Percentiles rank a stretch among this genome's conserved stretches.
Evolutionary conservation across 345 rosid genomes (phyloP).

Genomic region (Eutrema japonicum): DNA sequence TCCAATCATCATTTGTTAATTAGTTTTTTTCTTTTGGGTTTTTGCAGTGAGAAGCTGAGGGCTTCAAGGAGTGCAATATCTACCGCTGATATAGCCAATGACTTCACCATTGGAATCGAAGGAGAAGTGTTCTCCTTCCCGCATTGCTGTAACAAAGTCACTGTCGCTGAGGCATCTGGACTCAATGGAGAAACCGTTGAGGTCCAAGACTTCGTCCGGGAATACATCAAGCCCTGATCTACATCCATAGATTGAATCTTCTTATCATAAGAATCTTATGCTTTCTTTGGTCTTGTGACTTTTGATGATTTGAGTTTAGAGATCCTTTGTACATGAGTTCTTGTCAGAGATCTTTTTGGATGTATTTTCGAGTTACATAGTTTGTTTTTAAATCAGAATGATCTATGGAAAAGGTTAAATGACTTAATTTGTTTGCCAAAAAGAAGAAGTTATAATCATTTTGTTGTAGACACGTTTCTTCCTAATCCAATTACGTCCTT

Average conservation of each 20-base stretch:
- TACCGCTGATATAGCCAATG: constrained; percentile 81
- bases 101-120: constrained; percentile 72
- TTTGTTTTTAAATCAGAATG: neutral
- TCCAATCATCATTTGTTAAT: constrained; percentile 1
- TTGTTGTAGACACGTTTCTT: neutral
- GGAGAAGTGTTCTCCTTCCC: constrained; percentile 76
- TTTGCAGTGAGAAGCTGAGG: constrained; percentile 33
- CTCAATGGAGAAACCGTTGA: constrained; percentile 66
- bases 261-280: constrained; percentile 7
- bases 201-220: constrained; percentile 76
- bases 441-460: neutral
- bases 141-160: constrained; percentile 78
- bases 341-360: constrained; percentile 26
- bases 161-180: constrained; percentile 77
- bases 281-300: constrained; percentile 30
- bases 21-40: neutral
- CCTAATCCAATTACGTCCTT: neutral
- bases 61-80: constrained; percentile 75
- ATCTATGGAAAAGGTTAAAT: neutral
- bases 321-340: constrained; percentile 31
- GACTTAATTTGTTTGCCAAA: neutral
- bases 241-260: constrained; percentile 10
- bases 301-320: constrained; percentile 30
- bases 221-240: constrained; percentile 62
- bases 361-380: neutral